These are phyloP conservation scores for Ogataea hybrid DNA, from an alignment of 1,139 yeast species.

Conservation along the genomic window DNA sequence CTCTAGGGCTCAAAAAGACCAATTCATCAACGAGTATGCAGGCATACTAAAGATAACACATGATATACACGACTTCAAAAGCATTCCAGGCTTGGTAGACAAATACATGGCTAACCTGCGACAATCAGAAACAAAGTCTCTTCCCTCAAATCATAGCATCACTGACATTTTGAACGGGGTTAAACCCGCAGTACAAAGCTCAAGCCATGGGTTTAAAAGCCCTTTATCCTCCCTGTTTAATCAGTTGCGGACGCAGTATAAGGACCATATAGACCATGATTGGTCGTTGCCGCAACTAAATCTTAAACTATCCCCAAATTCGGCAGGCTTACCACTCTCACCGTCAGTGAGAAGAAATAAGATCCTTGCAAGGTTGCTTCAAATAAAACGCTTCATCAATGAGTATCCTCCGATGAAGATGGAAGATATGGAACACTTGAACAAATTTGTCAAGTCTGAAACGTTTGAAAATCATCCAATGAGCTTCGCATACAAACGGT, in stretches of 20 bases:
- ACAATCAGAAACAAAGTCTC: constrained; percentile 3
- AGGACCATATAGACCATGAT: constrained; percentile 11
- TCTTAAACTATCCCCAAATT: constrained; percentile 15
- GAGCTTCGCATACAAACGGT: constrained; percentile 7
- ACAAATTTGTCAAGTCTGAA: constrained; percentile 11
- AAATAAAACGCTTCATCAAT: constrained; percentile 12
- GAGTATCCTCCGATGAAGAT: constrained; percentile 18
- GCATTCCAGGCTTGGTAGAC: constrained; percentile 6
- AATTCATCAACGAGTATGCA: constrained; percentile 10
- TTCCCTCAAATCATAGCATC: constrained; percentile 8
- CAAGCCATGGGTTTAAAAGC: neutral
- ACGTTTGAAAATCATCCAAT: neutral
- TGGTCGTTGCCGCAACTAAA: constrained; percentile 15
- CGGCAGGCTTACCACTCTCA: constrained; percentile 23
- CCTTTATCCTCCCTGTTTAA: neutral
- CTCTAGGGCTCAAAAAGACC: constrained; percentile 6
- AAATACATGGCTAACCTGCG: constrained; percentile 8
- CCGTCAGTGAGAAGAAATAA: constrained; percentile 18
- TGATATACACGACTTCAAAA: constrained; percentile 10
- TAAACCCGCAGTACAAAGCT: neutral
- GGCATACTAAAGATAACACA: constrained; percentile 13
- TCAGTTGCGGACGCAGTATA: constrained; percentile 17
- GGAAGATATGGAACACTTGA: constrained; percentile 18
- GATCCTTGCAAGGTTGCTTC: constrained; percentile 13
- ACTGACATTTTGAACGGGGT: constrained; percentile 5